phyloP scores from a whole-genome alignment of 805 yeast species.

The Saccharomycopsis sp. region DNA sequence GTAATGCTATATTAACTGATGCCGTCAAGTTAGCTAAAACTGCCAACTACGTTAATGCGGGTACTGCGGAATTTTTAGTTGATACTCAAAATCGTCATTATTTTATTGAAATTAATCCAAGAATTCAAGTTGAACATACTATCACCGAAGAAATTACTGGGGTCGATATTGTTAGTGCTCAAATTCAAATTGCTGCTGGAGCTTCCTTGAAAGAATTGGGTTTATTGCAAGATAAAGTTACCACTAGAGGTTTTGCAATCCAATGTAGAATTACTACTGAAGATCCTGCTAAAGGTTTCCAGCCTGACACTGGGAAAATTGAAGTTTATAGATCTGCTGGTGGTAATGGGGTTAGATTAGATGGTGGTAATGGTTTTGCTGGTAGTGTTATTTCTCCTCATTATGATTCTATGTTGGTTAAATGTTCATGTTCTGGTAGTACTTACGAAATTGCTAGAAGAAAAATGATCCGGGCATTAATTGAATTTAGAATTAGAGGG shows the following conservation, averaged over 20 bases:
- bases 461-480: conserved; percentile 94
- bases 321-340: conserved; percentile 98
- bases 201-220: conserved; percentile 91
- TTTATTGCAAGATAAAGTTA: conserved; percentile 85
- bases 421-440: conserved; percentile 95
- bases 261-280: conserved; percentile 99
- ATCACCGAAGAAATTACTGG: conserved; percentile 99
- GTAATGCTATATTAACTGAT: conserved; percentile 89
- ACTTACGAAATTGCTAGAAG: conserved; percentile 95
- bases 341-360: conserved; percentile 98
- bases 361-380: conserved; percentile 97
- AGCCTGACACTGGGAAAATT: conserved; percentile 96
- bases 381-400: conserved; percentile 96
- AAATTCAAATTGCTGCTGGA: conserved; percentile 98
- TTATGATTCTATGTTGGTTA: conserved; percentile 96
- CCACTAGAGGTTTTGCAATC: conserved; percentile 95
- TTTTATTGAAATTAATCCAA: conserved; percentile 96
- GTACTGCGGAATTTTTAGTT: conserved; percentile 96
- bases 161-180: conserved; percentile 95
- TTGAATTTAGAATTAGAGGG: conserved; percentile 98
- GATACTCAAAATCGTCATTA: conserved; percentile 92
- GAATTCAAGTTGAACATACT: conserved; percentile 98
- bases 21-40: conserved; percentile 87
- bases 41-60: conserved; percentile 93
- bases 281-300: conserved; percentile 94